Percentiles rank a stretch among this genome's conserved stretches.
phyloP scores from a whole-genome alignment of 2,329 filamentous ascomycete species.

The Neofusicoccum ribis region DNA sequence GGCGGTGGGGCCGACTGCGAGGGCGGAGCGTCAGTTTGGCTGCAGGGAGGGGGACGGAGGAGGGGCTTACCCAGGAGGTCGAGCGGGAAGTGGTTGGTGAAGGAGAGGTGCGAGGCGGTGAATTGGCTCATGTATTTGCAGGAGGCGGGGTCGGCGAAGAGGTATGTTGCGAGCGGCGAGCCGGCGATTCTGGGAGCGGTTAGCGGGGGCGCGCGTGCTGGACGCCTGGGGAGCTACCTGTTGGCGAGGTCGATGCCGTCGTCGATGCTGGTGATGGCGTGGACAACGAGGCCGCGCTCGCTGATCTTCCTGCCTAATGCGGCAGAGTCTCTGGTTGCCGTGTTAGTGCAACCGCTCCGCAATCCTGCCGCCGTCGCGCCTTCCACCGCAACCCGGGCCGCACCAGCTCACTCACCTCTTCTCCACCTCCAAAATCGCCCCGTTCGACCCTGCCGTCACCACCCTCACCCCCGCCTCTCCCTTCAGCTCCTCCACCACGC shows the following conservation, averaged over 20 bases:
- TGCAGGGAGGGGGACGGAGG: conserved; percentile 23
- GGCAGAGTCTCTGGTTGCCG: conserved; percentile 15
- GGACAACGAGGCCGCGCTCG: conserved; percentile 48
- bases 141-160: conserved; percentile 51
- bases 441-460: conserved; percentile 15
- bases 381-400: too few relatives aligned
- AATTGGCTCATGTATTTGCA: conserved; percentile 64
- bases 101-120: conserved; percentile 51
- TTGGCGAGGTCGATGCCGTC: conserved; percentile 54
- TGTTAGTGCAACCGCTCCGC: neutral
- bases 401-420: neutral
- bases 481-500: neutral
- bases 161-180: conserved; percentile 50
- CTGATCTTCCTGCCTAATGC: conserved; percentile 37
- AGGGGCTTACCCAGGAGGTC: conserved; percentile 48
- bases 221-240: neutral
- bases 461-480: conserved; percentile 1
- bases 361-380: too few relatives aligned
- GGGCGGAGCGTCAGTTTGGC: neutral
- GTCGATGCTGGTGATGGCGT: conserved; percentile 52
- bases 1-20: conserved; percentile 39
- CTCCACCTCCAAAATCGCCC: neutral
- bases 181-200: neutral
- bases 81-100: conserved; percentile 59
- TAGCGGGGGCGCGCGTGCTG: too few relatives aligned